phyloP scores from a whole-genome alignment of 2,329 filamentous ascomycete genomes.

The Paramyrothecium sp. region DNA sequence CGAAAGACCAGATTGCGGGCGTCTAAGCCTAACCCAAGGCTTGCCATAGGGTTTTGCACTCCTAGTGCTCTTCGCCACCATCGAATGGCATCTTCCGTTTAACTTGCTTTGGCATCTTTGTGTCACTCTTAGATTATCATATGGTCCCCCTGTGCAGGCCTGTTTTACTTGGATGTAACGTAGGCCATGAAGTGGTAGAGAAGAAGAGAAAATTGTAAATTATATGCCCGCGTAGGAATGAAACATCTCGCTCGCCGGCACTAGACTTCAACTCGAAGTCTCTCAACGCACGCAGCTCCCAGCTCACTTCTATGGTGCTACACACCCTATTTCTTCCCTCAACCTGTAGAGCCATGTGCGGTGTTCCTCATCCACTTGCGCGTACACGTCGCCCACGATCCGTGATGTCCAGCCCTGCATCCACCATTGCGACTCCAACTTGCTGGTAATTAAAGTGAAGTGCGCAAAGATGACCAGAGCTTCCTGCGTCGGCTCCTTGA shows the following conservation, averaged over 20 bases:
- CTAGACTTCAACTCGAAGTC: too few relatives aligned
- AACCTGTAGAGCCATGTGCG: slow-evolving; percentile 25
- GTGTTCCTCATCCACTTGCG: slow-evolving; percentile 31
- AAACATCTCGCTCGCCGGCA: not conserved
- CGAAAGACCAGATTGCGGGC: too few relatives aligned
- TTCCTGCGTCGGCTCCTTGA: slow-evolving; percentile 24
- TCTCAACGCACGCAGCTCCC: too few relatives aligned
- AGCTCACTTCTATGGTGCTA: too few relatives aligned
- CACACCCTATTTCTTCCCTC: slow-evolving; percentile 4
- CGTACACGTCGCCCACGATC: slow-evolving; percentile 27
- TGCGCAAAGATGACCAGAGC: slow-evolving; percentile 31
- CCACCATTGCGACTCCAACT: slow-evolving; percentile 31
- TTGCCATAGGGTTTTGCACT: not conserved
- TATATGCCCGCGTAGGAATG: not conserved
- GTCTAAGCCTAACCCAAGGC: too few relatives aligned
- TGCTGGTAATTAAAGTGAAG: slow-evolving; percentile 29
- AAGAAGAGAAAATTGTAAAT: not conserved
- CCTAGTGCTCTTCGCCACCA: not conserved
- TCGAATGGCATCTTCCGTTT: not conserved
- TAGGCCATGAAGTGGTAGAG: not conserved
- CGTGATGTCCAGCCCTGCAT: slow-evolving; percentile 30
- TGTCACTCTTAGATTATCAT: too few relatives aligned
- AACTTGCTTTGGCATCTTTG: not conserved
- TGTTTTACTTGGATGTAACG: not conserved
- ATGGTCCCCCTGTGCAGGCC: not conserved